Conservation (phyloP, 192 early-diverging fungal genomes). For the Coemansia sp. region DNA sequence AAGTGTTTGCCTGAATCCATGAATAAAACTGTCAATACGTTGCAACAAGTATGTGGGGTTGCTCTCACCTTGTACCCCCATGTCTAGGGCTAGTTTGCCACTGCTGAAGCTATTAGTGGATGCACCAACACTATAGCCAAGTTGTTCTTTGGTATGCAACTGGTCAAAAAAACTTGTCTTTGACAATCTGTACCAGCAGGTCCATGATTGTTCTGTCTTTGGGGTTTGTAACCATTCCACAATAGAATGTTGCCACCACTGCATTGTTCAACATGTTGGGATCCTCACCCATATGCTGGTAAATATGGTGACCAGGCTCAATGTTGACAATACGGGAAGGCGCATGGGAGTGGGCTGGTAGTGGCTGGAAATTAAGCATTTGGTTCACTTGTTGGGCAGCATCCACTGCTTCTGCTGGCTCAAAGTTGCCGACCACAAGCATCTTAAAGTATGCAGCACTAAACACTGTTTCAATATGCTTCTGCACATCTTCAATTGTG, state of each 20-base stretch:
- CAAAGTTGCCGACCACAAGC: conserved; percentile 76
- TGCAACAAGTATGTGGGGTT: conserved; percentile 72
- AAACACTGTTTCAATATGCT: not conserved
- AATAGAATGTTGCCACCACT: conserved; percentile 71
- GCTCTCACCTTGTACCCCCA: conserved; percentile 79
- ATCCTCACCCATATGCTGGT: conserved; percentile 46
- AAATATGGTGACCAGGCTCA: conserved; percentile 27
- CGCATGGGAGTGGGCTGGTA: conserved; percentile 28
- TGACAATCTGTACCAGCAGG: conserved; percentile 67
- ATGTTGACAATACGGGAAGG: conserved; percentile 1
- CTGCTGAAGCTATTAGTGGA: not conserved
- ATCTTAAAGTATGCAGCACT: conserved; percentile 62
- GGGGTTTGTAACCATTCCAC: conserved; percentile 62
- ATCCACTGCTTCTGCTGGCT: conserved; percentile 59
- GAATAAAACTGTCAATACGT: conserved; percentile 75
- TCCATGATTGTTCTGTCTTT: conserved; percentile 55
- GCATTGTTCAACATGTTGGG: conserved; percentile 77
- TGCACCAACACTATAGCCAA: conserved; percentile 57
- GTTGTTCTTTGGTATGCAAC: conserved; percentile 81
- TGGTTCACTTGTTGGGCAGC: conserved; percentile 55
- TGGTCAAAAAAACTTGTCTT: conserved; percentile 87
- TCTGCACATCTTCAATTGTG: not conserved
- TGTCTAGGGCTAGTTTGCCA: conserved; percentile 35
- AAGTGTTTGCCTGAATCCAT: conserved; percentile 28
- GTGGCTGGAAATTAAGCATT: conserved; percentile 55